Conservation (phyloP, 1,139 yeast species). For the Pichia sp. region DNA sequence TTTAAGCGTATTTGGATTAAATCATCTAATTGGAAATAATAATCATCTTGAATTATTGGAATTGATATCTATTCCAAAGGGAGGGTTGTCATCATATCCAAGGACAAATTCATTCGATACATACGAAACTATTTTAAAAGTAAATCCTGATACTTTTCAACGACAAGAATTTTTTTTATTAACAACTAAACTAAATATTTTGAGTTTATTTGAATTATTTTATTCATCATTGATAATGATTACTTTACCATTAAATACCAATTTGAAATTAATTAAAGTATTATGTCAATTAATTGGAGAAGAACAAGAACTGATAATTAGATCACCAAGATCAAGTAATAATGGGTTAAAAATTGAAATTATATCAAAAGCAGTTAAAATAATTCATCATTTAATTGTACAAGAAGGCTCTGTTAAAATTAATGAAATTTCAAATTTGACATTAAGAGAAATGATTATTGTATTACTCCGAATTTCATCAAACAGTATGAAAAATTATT, state of each 20-base stretch:
- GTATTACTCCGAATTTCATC: constrained; percentile 27
- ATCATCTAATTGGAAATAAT: constrained; percentile 49
- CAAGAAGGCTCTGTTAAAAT: constrained; percentile 23
- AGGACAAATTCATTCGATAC: constrained; percentile 25
- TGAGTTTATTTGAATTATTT: constrained; percentile 33
- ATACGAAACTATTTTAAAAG: constrained; percentile 16
- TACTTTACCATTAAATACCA: constrained; percentile 4
- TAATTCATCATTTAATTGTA: constrained; percentile 26
- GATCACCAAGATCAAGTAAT: constrained; percentile 43
- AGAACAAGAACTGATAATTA: constrained; percentile 45
- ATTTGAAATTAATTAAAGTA: constrained; percentile 6
- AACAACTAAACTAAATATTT: constrained; percentile 33
- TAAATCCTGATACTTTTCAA: background rate
- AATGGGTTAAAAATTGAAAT: constrained; percentile 39
- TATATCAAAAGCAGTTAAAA: constrained; percentile 29
- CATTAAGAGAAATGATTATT: constrained; percentile 27
- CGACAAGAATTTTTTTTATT: constrained; percentile 31
- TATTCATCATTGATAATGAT: constrained; percentile 11
- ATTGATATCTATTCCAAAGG: constrained; percentile 23
- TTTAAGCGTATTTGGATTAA: constrained; percentile 47
- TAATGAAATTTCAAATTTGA: constrained; percentile 21
- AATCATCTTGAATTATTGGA: constrained; percentile 30
- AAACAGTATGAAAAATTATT: constrained; percentile 24
- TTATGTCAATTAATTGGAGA: constrained; percentile 33
- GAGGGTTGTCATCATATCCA: constrained; percentile 18